Evolutionary conservation across 1,284 basidiomycete species (phyloP), one percentile per base, ranked within the genome.

Genomic region (Microbotryomycetes sp.): DNA sequence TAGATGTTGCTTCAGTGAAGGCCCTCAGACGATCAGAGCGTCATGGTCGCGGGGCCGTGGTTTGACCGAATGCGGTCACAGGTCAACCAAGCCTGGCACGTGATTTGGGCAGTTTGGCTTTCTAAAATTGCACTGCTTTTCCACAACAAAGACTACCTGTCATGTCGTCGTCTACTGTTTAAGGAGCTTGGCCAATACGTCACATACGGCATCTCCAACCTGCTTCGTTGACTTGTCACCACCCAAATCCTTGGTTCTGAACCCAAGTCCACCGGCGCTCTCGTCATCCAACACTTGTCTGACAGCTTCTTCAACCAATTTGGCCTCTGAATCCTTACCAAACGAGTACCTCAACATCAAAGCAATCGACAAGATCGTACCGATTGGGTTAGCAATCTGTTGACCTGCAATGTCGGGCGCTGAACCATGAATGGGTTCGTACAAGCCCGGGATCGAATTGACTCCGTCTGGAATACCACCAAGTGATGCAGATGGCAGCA

Each of bases 391-490:
- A 65, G 94, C 94, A 72, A 97, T 92, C 31, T 90, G 90, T 75
- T 90, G 81, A 2, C 92, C 92, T 6, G 93, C 92, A 70, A 97
- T 97, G 73, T 97, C 94, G 53, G 94, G 94, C 1, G 94, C 94
- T 32, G 91, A 94, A 56, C 90, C 89, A 73, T 92, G 89, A 60
- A 96, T 94, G 62, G 94, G 94, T 77, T 98, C 94, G 80, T 98
- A 98, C 58, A 99, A 79, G 54, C 96, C 96, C 15, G 82, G 77
- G 64, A 84, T 80, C 30, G 84, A 83, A 19, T 76, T 79, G 30
- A 86, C 82, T 54, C 85, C 80, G 47, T 86, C 85, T 1, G 94
- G 96, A 30, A 92, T 87, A 49, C 91, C 92, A 6, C 92, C 89
- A 16, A 97, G 83, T 12, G 92, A 97, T 12, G 94, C 94, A 12